phyloP scores from a whole-genome alignment of 176 grass and related monocot species.

The Carex scoparia region DNA sequence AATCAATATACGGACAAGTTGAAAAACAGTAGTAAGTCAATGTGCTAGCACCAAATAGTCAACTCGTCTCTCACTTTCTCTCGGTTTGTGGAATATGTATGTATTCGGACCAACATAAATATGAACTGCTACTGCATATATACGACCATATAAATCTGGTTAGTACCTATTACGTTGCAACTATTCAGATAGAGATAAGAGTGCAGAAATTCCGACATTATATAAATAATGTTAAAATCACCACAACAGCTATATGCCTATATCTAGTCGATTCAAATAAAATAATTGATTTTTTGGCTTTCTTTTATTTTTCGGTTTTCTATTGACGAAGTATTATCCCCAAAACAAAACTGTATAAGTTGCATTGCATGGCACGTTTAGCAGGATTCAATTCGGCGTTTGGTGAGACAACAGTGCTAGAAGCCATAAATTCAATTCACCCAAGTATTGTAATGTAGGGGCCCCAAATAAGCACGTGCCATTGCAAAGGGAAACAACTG shows the following conservation, averaged over 20 bases:
- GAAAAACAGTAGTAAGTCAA: too few species aligned
- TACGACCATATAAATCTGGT: too few species aligned
- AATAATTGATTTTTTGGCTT: neutral
- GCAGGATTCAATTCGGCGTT: neutral
- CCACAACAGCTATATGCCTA: neutral
- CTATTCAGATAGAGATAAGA: too few species aligned
- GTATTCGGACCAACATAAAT: too few species aligned
- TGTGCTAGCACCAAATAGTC: too few species aligned
- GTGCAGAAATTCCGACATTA: too few species aligned
- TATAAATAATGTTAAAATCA: neutral
- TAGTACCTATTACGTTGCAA: too few species aligned
- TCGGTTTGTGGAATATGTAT: too few species aligned
- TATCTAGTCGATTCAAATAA: neutral
- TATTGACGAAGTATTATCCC: neutral
- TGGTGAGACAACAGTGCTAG: neutral
- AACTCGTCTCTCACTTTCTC: too few species aligned
- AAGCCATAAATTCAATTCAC: neutral
- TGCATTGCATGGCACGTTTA: neutral
- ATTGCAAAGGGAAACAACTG: neutral
- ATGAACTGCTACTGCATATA: too few species aligned
- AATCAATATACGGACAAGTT: too few species aligned
- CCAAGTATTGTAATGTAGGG: neutral
- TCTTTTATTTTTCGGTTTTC: neutral
- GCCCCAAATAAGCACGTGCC: neutral
- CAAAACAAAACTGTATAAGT: too few species aligned